Conservation (phyloP, 1,284 basidiomycete species). For the Heimioporus punctisporus region DNA sequence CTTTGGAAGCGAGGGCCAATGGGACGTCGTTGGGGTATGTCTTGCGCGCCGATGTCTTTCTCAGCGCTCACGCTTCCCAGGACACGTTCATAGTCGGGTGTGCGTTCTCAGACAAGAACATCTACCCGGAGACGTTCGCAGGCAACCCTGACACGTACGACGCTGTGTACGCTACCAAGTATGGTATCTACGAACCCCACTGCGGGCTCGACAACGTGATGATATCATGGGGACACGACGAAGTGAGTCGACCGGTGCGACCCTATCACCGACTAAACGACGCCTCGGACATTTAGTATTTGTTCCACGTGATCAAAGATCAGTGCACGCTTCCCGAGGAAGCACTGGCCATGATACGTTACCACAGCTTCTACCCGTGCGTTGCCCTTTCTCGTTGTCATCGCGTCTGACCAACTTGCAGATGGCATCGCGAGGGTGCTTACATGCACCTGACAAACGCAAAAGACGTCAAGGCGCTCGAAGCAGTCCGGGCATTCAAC, state of each 20-base stretch:
- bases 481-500: constrained; percentile 80
- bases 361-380: constrained; percentile 92
- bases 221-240: constrained; percentile 92
- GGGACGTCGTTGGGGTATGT: constrained; percentile 85
- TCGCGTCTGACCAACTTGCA: constrained; percentile 20
- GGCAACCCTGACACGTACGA: constrained; percentile 79
- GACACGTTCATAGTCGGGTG: constrained; percentile 92
- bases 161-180: constrained; percentile 75
- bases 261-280: too few relatives aligned
- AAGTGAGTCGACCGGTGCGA: constrained; percentile 42
- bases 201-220: constrained; percentile 93
- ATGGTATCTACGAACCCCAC: constrained; percentile 82
- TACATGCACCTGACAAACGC: constrained; percentile 80
- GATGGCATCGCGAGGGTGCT: constrained; percentile 88
- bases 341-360: constrained; percentile 90
- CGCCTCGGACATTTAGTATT: constrained; percentile 49
- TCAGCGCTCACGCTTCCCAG: constrained; percentile 37
- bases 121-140: constrained; percentile 86
- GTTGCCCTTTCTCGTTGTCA: constrained; percentile 19
- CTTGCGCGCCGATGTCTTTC: background rate
- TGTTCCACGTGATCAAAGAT: constrained; percentile 78
- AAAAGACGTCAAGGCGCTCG: constrained; percentile 61
- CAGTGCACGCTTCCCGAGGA: constrained; percentile 83
- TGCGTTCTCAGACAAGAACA: constrained; percentile 81
- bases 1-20: constrained; percentile 86